Base-by-base conservation (phyloP, 2,329 filamentous ascomycete species). In the Dothideomycetidae sp. region DNA sequence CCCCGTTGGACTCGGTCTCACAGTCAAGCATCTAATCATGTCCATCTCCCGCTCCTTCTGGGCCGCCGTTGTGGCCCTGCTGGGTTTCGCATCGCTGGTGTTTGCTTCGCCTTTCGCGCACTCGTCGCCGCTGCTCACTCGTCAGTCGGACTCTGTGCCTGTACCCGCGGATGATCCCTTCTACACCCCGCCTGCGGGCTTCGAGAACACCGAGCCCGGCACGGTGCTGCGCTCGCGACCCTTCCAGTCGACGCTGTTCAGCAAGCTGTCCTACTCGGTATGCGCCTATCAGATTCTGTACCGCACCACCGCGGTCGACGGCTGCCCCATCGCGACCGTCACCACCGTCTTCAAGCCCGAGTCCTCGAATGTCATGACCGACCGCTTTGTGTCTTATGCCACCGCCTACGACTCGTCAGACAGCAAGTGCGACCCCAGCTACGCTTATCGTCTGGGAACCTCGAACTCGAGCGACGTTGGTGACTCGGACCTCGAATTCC, bases 391-490 rank as follows among this genome's bases (percentile, higher is more conserved):
- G 13, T 49, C 48, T 4, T 52, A 52, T 38, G 49, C 51, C 10
- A 51, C 48, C 1, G 47, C 49, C 5, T 49, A 53, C 30, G 52
- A 65, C 40, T 43, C 42, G 10, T 53, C 59, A 3, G 55, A 57
- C 5, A 50, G 50, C 11, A 48, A 57, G 1, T 58, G 51, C 10
- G 50, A 55, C 44, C 65, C 53, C 32, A 62, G 53, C 40, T 64
- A 59, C 41, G 53, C 53, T 44, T 46, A 49, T 26, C 48, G 46
- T 34, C 55, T 51, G 17, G 7, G 7, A 26, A 7, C 21, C 21
- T 7, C 7, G 7, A 26, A n/a, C 21, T 26, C 21, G n/a, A 26
- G 21, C 21, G 21, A 26, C n/a, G n/a, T n/a, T 7, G 21, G 21
- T 7, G 21, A 26, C 21, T 37, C 37, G 9, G 44, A 51, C 35